Evolutionary conservation across 176 grass and related monocot genomes (phyloP).

Genomic region (Microstegium vimineum): DNA sequence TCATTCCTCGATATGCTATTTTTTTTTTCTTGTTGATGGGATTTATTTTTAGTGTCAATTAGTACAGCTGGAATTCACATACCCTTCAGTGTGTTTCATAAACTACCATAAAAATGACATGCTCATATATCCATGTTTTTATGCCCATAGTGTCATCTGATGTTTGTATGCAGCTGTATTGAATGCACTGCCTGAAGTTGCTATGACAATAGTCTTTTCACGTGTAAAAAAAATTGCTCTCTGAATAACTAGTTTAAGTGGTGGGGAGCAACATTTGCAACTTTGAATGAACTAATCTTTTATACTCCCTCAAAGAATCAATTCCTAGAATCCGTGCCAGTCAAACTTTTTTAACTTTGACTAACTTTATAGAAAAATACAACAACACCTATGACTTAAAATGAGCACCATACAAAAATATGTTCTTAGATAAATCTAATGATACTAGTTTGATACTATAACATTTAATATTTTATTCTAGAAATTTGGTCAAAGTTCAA

Average conservation of each 20-base stretch:
- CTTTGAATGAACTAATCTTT: constrained; percentile 8
- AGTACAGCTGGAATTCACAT: background rate
- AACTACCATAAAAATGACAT: constrained; percentile 10
- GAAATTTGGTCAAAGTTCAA: no score
- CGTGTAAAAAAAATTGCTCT: background rate
- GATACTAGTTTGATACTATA: no score
- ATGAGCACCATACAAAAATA: no score
- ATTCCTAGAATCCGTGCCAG: no score
- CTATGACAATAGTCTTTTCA: background rate
- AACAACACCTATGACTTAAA: no score
- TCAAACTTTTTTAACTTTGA: no score
- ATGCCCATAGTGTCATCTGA: background rate
- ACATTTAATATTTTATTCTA: no score
- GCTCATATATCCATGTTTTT: background rate
- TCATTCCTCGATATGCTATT: background rate
- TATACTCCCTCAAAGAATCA: no score
- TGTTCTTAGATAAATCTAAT: no score
- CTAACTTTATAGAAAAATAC: no score
- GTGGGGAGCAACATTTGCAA: background rate
- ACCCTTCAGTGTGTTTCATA: background rate
- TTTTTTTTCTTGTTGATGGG: background rate
- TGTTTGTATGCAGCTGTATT: background rate
- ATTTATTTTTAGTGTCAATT: background rate
- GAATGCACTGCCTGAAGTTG: background rate
- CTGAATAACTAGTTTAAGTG: background rate